Base-by-base conservation (phyloP, 805 yeast species). In the Starmerella floricola region DNA sequence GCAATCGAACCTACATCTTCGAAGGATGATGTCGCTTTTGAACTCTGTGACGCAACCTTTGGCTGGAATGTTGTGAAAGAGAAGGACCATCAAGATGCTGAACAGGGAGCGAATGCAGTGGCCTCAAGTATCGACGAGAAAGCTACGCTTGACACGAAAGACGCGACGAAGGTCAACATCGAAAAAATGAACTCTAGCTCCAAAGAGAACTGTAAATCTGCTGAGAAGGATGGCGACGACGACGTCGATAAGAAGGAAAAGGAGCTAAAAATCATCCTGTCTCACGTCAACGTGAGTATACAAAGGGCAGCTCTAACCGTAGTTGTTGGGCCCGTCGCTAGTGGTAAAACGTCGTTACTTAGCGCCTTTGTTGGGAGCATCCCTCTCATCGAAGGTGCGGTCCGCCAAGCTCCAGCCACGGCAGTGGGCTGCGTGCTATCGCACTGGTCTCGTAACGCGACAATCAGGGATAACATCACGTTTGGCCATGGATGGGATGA, bases 291-390 rank as follows among this genome's bases (percentile, higher is more conserved):
- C 48, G 58, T 83, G 18, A 55, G 59, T 1, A 63, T 83, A 35
- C 60, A 65, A 30, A 69, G 68, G 44, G 83, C 83, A 17, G 91
- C 83, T 53, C 72, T 85, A 44, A 63, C 82, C 6, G 77, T 80
- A 35, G 68, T 81, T 23, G 79, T 88, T 0, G 94, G 94, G 16
- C 62, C 77, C 1, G 79, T 83, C 51, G 94, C 94, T 4, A 69
- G 83, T 2, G 94, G 94, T 44, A 83, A 83, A 56, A 66, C 86
- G 0, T 78, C 88, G 1, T 62, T 84, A n/a, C 63, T 83, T 34
- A 67, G 67, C 50, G 86, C 91, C 0, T 60, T 83, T 39, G 67
- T 80, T 8, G 91, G 91, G 0, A 69, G 72, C 31, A 80, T 83
- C 87, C 65, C 65, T 15, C 68, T 69, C 49, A 61, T 60, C 0